Evolutionary conservation across 306 rosid genomes (phyloP).

Genomic region (Herpetospermum pedunculosum): DNA sequence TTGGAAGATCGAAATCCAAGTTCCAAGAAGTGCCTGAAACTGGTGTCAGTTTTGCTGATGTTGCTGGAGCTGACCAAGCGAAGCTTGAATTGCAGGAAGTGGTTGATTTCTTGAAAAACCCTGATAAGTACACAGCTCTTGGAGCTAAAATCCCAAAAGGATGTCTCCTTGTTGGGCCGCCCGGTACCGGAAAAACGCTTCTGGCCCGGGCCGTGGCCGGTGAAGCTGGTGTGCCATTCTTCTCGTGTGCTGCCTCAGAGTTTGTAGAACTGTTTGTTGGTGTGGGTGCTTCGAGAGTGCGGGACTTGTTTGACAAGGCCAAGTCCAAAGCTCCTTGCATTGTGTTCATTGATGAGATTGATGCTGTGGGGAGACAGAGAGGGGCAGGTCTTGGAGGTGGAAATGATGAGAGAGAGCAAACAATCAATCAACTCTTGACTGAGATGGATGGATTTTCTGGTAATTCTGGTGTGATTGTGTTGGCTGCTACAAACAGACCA

Average conservation of each 20-base stretch:
- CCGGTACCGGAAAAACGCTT: constrained; percentile 93
- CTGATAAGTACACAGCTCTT: constrained; percentile 85
- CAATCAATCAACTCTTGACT: constrained; percentile 91
- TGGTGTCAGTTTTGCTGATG: constrained; percentile 76
- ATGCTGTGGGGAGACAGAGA: constrained; percentile 98
- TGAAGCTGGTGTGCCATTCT: constrained; percentile 90
- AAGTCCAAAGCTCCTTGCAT: constrained; percentile 96
- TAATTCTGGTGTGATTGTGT: constrained; percentile 86
- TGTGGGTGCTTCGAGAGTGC: constrained; percentile 91
- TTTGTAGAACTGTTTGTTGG: constrained; percentile 92
- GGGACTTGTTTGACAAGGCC: constrained; percentile 97
- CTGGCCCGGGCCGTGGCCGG: constrained; percentile 91
- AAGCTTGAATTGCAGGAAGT: constrained; percentile 85
- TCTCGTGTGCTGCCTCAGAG: constrained; percentile 96
- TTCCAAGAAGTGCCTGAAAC: constrained; percentile 95
- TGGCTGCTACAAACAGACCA: constrained; percentile 96
- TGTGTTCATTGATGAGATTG: constrained; percentile 96
- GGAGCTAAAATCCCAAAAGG: constrained; percentile 98
- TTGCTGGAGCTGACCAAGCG: constrained; percentile 96
- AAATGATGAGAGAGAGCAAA: constrained; percentile 97
- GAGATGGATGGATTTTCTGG: constrained; percentile 99
- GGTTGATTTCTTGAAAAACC: constrained; percentile 92
- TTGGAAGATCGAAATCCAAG: constrained; percentile 74
- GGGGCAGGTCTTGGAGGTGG: constrained; percentile 99
- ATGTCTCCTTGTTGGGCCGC: constrained; percentile 92